Evolutionary conservation across 139 green algal genomes (phyloP).

Genomic region (Haematococcus lacustris): DNA sequence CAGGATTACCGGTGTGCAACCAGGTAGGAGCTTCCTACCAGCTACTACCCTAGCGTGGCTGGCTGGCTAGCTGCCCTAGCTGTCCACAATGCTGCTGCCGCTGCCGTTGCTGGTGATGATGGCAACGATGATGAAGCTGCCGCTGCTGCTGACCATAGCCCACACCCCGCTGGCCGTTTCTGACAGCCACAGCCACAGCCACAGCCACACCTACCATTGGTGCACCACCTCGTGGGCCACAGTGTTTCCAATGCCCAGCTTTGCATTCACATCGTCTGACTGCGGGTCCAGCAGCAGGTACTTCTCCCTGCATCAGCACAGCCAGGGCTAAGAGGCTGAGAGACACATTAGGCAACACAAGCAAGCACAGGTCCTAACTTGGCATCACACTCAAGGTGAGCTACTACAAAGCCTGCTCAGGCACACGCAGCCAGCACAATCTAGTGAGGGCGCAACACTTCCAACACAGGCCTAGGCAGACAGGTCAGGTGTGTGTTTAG

Average conservation of each 20-base stretch:
- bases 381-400: not conserved
- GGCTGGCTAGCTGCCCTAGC: too few relatives aligned
- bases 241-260: not conserved
- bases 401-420: not conserved
- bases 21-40: too few relatives aligned
- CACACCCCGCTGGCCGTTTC: too few relatives aligned
- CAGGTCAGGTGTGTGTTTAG: not conserved
- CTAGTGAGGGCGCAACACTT: not conserved
- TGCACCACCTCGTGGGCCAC: constrained; percentile 24
- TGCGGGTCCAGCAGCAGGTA: constrained; percentile 55
- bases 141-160: too few relatives aligned
- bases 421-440: not conserved
- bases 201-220: constrained; percentile 23
- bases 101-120: too few relatives aligned
- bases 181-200: not conserved
- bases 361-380: too few relatives aligned
- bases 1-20: too few relatives aligned
- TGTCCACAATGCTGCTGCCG: too few relatives aligned
- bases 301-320: constrained; percentile 37
- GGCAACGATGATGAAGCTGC: too few relatives aligned
- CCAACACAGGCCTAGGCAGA: not conserved
- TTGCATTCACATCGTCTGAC: constrained; percentile 14
- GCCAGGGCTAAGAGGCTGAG: not conserved
- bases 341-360: not conserved
- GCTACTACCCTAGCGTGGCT: too few relatives aligned